Conservation (phyloP, 2,329 filamentous ascomycete genomes). For the Aspergillus ustus region DNA sequence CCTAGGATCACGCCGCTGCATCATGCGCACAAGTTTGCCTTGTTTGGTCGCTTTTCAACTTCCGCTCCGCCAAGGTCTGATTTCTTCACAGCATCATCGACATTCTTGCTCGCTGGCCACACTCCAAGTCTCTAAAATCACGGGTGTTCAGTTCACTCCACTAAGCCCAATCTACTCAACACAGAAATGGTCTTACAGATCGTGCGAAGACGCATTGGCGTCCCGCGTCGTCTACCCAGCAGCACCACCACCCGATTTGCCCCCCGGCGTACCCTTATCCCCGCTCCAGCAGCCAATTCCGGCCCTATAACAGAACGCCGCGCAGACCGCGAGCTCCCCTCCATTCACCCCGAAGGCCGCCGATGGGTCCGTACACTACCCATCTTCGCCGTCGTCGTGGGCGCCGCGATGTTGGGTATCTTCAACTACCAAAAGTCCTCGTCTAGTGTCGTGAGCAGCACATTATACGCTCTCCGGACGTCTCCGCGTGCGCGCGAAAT, state of each 20-base stretch:
- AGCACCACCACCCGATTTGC: slow-evolving; percentile 17
- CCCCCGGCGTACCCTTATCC: slow-evolving; percentile 51
- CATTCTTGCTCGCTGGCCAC: neutral
- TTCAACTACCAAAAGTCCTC: slow-evolving; percentile 99
- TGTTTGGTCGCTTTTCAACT: slow-evolving; percentile 20
- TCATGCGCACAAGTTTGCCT: slow-evolving; percentile 21
- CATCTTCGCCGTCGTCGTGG: slow-evolving; percentile 75
- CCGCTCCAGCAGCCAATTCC: slow-evolving; percentile 54
- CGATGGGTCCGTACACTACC: slow-evolving; percentile 74
- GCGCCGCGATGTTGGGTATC: slow-evolving; percentile 76
- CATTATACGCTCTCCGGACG: slow-evolving; percentile 88
- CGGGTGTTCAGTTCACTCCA: neutral
- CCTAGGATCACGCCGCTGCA: neutral
- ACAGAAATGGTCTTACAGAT: slow-evolving; percentile 24
- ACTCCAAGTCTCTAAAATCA: neutral
- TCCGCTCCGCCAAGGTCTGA: slow-evolving; percentile 11
- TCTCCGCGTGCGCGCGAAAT: slow-evolving; percentile 73
- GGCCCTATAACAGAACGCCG: slow-evolving; percentile 58
- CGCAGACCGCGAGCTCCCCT: slow-evolving; percentile 57
- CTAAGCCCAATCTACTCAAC: neutral
- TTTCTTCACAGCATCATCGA: neutral
- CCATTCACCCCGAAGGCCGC: slow-evolving; percentile 53
- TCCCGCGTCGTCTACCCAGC: slow-evolving; percentile 21
- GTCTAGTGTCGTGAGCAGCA: slow-evolving; percentile 82
- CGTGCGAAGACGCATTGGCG: slow-evolving; percentile 26